These are phyloP conservation scores for Aspergillus sp. DNA, from an alignment of 2,329 filamentous ascomycete species.

Conservation along the genomic window DNA sequence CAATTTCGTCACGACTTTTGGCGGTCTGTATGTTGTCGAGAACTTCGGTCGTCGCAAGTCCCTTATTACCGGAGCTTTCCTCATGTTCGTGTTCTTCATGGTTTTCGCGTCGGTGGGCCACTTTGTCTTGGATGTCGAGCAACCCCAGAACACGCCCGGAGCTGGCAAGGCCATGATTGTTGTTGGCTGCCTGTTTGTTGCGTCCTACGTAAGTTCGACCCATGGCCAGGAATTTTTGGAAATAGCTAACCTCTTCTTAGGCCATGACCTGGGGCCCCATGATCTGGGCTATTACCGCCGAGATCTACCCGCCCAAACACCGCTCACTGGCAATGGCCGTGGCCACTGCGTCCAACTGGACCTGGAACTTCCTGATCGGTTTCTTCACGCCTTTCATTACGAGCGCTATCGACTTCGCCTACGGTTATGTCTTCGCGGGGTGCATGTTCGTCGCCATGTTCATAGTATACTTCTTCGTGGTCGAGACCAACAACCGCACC, in stretches of 20 bases:
- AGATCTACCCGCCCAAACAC: conserved; percentile 35
- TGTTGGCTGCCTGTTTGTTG: conserved; percentile 62
- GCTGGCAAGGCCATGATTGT: conserved; percentile 61
- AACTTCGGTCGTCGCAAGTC: conserved; percentile 59
- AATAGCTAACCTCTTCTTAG: no score
- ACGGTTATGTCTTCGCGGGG: conserved; percentile 67
- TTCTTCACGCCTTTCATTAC: conserved; percentile 77
- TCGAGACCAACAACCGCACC: conserved; percentile 59
- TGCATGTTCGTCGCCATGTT: conserved; percentile 56
- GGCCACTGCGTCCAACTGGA: conserved; percentile 72
- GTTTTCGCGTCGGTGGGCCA: conserved; percentile 54
- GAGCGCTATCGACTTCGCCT: conserved; percentile 58
- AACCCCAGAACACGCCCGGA: conserved; percentile 36
- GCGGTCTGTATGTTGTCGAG: conserved; percentile 60
- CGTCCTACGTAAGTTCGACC: no score
- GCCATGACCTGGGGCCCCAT: conserved; percentile 60
- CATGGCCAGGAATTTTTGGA: no score
- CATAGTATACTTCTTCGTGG: conserved; percentile 64
- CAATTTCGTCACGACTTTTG: conserved; percentile 58
- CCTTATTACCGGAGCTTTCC: conserved; percentile 55
- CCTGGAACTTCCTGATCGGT: conserved; percentile 60
- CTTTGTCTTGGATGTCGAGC: conserved; percentile 26
- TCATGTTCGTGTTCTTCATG: conserved; percentile 57
- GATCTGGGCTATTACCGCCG: conserved; percentile 39
- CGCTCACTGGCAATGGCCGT: conserved; percentile 69